These are phyloP conservation scores for Candida bentonensis DNA, from an alignment of 805 yeast genomes.

Conservation along the genomic window DNA sequence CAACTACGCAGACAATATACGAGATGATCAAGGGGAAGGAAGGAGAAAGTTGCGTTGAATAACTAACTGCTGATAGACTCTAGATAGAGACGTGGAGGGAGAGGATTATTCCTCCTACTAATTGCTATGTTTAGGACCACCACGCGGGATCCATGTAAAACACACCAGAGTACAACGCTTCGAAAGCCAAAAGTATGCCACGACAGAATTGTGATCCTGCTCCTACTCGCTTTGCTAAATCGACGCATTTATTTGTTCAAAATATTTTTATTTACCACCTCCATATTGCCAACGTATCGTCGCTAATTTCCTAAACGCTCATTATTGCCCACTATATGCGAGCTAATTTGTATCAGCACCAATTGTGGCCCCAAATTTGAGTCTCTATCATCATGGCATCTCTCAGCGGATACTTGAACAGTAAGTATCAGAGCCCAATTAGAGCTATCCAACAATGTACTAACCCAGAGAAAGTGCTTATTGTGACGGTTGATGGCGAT, in stretches of 20 bases:
- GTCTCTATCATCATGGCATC: constrained; percentile 3
- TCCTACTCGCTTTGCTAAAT: not conserved
- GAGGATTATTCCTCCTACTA: not conserved
- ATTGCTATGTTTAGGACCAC: no score
- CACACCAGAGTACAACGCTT: no score
- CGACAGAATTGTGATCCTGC: no score
- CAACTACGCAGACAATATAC: constrained; percentile 61
- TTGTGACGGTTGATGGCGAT: constrained; percentile 24
- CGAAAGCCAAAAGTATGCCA: no score
- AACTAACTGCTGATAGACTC: constrained; percentile 2
- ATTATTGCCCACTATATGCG: not conserved
- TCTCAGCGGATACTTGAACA: constrained; percentile 13
- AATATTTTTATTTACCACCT: not conserved
- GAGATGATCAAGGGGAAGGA: constrained; percentile 28
- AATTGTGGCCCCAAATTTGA: not conserved
- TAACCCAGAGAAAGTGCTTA: constrained; percentile 16
- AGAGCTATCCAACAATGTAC: constrained; percentile 2
- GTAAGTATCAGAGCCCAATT: constrained; percentile 9
- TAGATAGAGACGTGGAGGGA: not conserved
- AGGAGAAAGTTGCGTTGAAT: constrained; percentile 35
- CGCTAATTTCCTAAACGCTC: not conserved
- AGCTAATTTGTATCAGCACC: not conserved
- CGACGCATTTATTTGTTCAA: not conserved
- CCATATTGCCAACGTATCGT: no score
- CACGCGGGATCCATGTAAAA: no score